Base-by-base conservation (phyloP, 2,329 filamentous ascomycete genomes). In the Metarhizium rileyi region DNA sequence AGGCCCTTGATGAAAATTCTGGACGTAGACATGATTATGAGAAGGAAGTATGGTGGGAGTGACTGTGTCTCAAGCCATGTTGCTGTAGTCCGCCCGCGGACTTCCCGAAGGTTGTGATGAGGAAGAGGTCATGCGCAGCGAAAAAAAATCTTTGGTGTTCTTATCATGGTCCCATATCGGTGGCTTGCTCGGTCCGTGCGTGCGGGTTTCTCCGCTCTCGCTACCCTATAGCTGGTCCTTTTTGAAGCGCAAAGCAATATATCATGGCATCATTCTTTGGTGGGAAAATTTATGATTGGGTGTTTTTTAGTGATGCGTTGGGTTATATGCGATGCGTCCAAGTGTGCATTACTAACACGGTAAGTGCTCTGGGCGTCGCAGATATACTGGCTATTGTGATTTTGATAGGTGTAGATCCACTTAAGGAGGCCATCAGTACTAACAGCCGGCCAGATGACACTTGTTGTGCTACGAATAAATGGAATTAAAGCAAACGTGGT, bases 1-100 rank as follows among this genome's bases (percentile, higher is more conserved):
- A 98, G 75, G 53, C 90, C 76, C 79, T 86, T 77, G 78, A 97
- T 72, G 72, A 94, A 86, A 45, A 86, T 74, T 56, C 77, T 83
- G 66, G 87, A 93, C 67, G 76, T 75, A 57, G 74, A 73, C 66
- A 76, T 74, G 55, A 54, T 67, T 61, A 53, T 55, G 49, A 52
- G 52, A 50, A 52, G 56, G 38, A 47, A 46, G 23, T 14, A 16
- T 10, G 7, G 22, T 12, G 22, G 18, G 33, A 18, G 5, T 20
- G 27, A 10, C 16, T 20, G 20, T 41, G 4, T 18, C 2, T 52
- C 46, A 47, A 26, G 30, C 23, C 50, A 50, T 50, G 14, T 33
- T 26, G 23, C 14, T 50, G 40, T 45, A 22, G 43, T 56, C 50
- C 47, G 49, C 52, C 52, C 33, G 51, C 49, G 52, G 51, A 50